Base-by-base conservation (phyloP, 2,329 filamentous ascomycete species). In the Fusarium albidum region DNA sequence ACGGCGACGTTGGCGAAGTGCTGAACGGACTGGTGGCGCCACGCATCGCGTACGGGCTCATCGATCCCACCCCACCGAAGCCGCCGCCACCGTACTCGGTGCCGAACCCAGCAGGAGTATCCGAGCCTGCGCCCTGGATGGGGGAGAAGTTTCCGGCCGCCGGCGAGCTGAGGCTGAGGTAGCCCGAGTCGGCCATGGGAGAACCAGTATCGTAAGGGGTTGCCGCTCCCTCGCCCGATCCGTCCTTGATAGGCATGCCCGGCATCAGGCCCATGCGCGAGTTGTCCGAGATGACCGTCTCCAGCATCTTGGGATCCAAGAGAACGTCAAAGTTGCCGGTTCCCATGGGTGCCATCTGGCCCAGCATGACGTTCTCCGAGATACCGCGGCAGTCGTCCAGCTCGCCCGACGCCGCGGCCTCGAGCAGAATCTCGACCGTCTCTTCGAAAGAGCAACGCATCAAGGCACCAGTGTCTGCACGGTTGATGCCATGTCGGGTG, bases 361-460 rank as follows among this genome's bases (percentile, higher is more conserved):
- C 95, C 58, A 99, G 85, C 85, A 99, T 99, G 71, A 99, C 89
- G 78, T 99, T 99, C 78, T 99, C 95, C 13, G 95, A 98, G 43
- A 99, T 94, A 82, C 95, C 95, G 55, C 92, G 90, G 79, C 96
- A 99, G 75, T 99, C 95, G 70, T 99, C 95, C 27, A 99, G 83
- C 75, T 99, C 95, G 71, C 95, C 95, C 43, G 91, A 91, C 13
- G 92, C 92, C 18, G 95, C 95, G 56, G 95, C 96, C 71, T 99
- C 95, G 15, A 99, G 86, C 46, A 99, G 81, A 80, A 99, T 99
- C 72, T 99, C 96, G 33, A 99, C 95, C 1, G 95, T 99, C 75
- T 99, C 96, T 77, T 99, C 95, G 77, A 99, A 99, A 3, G 95
- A 99, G 82, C 96, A 99, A 74, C 95, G 90, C 95, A 99, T 99